Conservation (phyloP, 169 alveolate genomes). For the Plasmodium knowlesi region DNA sequence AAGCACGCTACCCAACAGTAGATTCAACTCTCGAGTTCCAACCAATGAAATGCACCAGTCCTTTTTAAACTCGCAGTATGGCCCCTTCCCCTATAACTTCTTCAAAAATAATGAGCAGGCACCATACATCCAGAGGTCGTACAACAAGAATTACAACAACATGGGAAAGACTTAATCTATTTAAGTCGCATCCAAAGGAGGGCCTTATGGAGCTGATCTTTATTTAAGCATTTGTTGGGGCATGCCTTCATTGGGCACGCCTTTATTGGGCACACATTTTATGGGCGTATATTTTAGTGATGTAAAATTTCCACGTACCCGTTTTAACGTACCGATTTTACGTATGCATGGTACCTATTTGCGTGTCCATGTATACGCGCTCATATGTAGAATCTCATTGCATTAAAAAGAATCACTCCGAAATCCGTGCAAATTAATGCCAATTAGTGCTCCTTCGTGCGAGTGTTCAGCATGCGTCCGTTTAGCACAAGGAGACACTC, state of each 20-base stretch:
- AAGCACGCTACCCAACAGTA: conserved; percentile 28
- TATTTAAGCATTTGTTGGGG: not conserved
- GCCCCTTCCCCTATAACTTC: conserved; percentile 51
- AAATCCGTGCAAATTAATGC: not conserved
- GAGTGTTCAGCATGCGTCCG: not conserved
- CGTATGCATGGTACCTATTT: not conserved
- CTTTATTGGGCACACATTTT: not conserved
- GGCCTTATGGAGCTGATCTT: not conserved
- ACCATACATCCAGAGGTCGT: conserved; percentile 53
- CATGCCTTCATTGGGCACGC: not conserved
- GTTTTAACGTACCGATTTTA: not conserved
- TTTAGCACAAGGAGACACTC: not conserved
- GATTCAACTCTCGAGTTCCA: conserved; percentile 53
- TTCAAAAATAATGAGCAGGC: conserved; percentile 70
- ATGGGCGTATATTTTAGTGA: not conserved
- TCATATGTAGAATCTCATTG: not conserved
- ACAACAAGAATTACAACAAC: conserved; percentile 55
- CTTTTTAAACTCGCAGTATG: conserved; percentile 51
- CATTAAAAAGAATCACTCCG: not conserved
- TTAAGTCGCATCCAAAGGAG: not conserved
- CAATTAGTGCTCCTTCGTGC: not conserved
- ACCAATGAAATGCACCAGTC: conserved; percentile 54
- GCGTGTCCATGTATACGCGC: conserved; percentile 1
- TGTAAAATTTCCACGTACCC: not conserved
- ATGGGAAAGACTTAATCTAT: conserved; percentile 47